Evolutionary conservation across 2,329 filamentous ascomycete genomes (phyloP).

Genomic region (Leptographium wingfieldii): DNA sequence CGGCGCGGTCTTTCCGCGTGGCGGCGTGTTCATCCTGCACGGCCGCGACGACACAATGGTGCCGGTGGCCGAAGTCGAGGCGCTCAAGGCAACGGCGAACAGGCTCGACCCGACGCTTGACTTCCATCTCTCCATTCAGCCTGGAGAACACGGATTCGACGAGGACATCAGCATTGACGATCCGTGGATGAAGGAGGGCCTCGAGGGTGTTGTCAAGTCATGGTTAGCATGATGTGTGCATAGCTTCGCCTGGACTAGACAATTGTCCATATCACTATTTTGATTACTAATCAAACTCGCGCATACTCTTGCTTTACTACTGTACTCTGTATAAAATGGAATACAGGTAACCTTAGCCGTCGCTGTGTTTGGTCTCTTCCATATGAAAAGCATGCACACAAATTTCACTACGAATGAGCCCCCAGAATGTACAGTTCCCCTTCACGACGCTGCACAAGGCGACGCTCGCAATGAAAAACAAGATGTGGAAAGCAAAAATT

Average conservation of each 20-base stretch:
- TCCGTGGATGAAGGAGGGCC: background rate
- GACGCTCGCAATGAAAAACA: constrained; percentile 12
- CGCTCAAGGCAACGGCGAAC: background rate
- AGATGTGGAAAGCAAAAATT: constrained; percentile 13
- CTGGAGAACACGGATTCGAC: background rate
- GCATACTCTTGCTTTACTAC: too few relatives aligned
- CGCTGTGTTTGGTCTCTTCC: too few relatives aligned
- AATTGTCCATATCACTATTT: too few relatives aligned
- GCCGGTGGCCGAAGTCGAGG: background rate
- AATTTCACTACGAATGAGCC: too few relatives aligned
- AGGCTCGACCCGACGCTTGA: background rate
- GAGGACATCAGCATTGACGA: background rate
- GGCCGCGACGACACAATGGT: background rate
- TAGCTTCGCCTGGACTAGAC: too few relatives aligned
- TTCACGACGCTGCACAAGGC: constrained; percentile 9
- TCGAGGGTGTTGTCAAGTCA: background rate
- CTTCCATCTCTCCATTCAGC: background rate
- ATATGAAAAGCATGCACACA: too few relatives aligned
- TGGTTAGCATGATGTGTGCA: background rate
- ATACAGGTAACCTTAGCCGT: too few relatives aligned
- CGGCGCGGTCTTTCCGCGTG: background rate
- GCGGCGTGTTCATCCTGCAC: background rate
- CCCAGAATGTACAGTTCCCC: constrained; percentile 1
- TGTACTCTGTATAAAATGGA: too few relatives aligned
- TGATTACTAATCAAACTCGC: too few relatives aligned